phyloP scores from a whole-genome alignment of 2,329 filamentous ascomycete species.

The Allantophomopsis lycopodina region DNA sequence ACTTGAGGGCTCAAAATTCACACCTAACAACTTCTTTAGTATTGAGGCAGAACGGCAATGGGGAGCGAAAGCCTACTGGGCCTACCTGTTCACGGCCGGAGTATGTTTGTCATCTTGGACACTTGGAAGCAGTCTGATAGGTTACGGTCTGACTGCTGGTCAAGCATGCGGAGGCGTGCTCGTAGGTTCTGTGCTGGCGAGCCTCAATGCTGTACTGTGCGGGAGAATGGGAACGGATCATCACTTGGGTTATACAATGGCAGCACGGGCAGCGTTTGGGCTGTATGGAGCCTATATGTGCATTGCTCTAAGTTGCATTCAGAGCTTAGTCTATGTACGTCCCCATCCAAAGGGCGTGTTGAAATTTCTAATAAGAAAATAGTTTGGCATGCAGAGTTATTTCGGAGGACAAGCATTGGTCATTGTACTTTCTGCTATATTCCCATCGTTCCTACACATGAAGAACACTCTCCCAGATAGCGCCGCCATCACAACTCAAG shows the following conservation, averaged over 20 bases:
- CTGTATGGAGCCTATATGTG: neutral
- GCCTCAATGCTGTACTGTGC: neutral
- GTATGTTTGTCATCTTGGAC: constrained; percentile 1
- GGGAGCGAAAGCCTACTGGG: neutral
- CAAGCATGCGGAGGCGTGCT: neutral
- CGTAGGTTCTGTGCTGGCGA: neutral
- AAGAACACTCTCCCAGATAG: neutral
- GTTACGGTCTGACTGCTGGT: neutral
- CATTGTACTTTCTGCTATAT: neutral
- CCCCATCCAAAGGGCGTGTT: neutral
- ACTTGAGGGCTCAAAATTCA: no score
- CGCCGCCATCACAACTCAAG: neutral
- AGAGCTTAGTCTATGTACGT: constrained; percentile 1
- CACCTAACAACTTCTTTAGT: no score
- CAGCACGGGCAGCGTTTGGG: neutral
- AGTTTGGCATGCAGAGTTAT: constrained; percentile 10
- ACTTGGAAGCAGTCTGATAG: neutral
- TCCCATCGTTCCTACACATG: neutral
- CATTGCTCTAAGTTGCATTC: neutral
- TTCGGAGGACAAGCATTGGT: constrained; percentile 1
- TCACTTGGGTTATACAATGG: neutral
- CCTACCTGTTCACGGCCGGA: neutral
- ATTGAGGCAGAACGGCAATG: no score
- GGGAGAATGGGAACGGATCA: neutral
- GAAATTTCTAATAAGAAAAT: no score